Evolutionary conservation across 2,329 filamentous ascomycete species (phyloP).

Genomic region (Trichoderma asperellum): DNA sequence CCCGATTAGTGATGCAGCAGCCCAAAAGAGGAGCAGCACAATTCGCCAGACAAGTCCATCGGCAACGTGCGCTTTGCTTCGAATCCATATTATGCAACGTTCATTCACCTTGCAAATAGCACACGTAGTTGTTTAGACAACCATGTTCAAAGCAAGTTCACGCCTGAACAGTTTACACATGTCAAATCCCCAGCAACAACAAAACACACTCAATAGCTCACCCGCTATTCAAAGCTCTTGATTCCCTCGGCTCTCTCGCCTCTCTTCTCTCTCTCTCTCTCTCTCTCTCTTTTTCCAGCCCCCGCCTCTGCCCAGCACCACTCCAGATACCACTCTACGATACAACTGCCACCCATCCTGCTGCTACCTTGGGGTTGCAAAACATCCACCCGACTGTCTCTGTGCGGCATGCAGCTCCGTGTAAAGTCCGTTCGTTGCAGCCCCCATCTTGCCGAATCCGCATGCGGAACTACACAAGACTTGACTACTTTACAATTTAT

Average conservation of each 20-base stretch:
- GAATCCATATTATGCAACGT: not conserved
- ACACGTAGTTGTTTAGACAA: too few species aligned
- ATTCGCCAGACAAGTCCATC: not conserved
- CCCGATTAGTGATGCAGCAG: not conserved
- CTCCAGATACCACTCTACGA: slow-evolving; percentile 15
- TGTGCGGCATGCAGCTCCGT: not conserved
- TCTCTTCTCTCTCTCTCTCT: not conserved
- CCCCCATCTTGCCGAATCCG: not conserved
- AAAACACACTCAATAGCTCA: not conserved
- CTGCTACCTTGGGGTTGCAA: not conserved
- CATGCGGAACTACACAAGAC: not conserved
- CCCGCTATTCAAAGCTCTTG: not conserved
- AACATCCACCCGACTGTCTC: not conserved
- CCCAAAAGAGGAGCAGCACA: not conserved
- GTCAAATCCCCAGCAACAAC: not conserved
- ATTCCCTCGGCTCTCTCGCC: slow-evolving; percentile 2
- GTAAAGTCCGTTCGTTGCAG: slow-evolving; percentile 5
- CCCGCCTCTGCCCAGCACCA: not conserved
- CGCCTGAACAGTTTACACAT: not conserved
- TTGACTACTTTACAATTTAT: not conserved
- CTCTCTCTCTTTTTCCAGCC: not conserved
- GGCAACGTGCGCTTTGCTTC: not conserved
- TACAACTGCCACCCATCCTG: slow-evolving; percentile 13
- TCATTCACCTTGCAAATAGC: not conserved
- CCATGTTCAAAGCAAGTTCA: not conserved